phyloP scores from a whole-genome alignment of 2,329 filamentous ascomycete species.

The Pseudomassariella vexata region DNA sequence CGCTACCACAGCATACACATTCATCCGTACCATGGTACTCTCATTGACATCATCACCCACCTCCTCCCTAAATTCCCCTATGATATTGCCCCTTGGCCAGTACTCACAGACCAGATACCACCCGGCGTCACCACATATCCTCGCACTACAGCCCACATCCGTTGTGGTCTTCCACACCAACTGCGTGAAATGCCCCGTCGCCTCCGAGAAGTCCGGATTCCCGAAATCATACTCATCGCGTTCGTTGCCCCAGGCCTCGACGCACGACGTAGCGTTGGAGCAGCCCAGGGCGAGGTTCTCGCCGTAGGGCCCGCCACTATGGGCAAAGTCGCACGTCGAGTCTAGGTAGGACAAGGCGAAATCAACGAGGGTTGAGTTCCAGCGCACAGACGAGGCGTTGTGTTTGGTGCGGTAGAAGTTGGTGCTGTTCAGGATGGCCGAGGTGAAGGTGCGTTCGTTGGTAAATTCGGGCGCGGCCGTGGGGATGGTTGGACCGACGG shows the following conservation, averaged over 20 bases:
- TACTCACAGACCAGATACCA: constrained; percentile 70
- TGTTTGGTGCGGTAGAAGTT: constrained; percentile 62
- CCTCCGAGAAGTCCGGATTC: constrained; percentile 47
- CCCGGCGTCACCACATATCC: constrained; percentile 38
- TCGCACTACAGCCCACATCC: constrained; percentile 49
- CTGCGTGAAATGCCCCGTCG: constrained; percentile 68
- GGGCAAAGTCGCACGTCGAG: constrained; percentile 40
- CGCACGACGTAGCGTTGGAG: constrained; percentile 47
- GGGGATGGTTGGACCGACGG: constrained; percentile 15
- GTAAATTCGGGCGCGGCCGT: constrained; percentile 25
- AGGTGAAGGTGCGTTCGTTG: constrained; percentile 33
- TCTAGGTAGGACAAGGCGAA: constrained; percentile 48
- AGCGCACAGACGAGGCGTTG: constrained; percentile 51
- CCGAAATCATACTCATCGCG: constrained; percentile 52
- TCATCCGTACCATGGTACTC: constrained; percentile 9
- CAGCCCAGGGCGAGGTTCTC: constrained; percentile 72
- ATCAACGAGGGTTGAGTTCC: constrained; percentile 57
- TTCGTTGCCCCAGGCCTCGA: constrained; percentile 65
- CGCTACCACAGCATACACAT: too few species aligned
- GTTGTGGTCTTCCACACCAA: constrained; percentile 63
- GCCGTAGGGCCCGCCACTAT: constrained; percentile 60
- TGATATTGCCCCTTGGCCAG: constrained; percentile 60
- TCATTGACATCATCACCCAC: constrained; percentile 28
- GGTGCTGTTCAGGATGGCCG: constrained; percentile 57
- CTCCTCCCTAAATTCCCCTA: constrained; percentile 42